Evolutionary conservation across 2,329 filamentous ascomycete species (phyloP).

Genomic region (Albifimbria verrucaria): DNA sequence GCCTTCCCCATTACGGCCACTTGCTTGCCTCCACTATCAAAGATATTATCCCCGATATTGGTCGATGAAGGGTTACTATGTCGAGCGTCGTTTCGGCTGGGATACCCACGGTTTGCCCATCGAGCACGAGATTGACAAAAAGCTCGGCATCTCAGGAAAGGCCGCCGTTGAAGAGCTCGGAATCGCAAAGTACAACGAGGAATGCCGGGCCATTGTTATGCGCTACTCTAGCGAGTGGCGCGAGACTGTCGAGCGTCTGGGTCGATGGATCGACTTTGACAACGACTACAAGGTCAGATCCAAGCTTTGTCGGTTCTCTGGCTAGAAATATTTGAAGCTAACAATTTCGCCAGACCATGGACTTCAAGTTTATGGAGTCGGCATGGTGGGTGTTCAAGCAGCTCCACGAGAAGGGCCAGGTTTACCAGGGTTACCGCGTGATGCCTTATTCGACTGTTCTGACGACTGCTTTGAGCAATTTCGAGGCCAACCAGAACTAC

Average conservation of each 20-base stretch:
- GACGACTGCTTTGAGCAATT: constrained; percentile 86
- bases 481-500: constrained; percentile 92
- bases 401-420: constrained; percentile 81
- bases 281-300: constrained; percentile 81
- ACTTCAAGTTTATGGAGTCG: constrained; percentile 91
- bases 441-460: constrained; percentile 95
- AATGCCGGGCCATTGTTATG: constrained; percentile 93
- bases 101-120: constrained; percentile 92
- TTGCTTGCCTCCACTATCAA: constrained; percentile 92
- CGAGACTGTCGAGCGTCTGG: constrained; percentile 79
- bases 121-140: constrained; percentile 97
- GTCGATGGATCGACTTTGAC: constrained; percentile 97
- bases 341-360: constrained; percentile 68
- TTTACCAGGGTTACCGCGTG: constrained; percentile 87
- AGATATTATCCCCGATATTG: constrained; percentile 93
- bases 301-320: neutral
- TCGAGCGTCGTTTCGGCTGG: constrained; percentile 92
- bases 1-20: constrained; percentile 65
- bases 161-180: constrained; percentile 85
- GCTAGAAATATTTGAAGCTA: neutral
- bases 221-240: constrained; percentile 85
- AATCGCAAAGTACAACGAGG: constrained; percentile 83
- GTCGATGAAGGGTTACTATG: constrained; percentile 94
- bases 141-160: constrained; percentile 81
- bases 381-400: constrained; percentile 98